Conservation (phyloP, 2,329 filamentous ascomycete species). For the Cyclaneusma minus region DNA sequence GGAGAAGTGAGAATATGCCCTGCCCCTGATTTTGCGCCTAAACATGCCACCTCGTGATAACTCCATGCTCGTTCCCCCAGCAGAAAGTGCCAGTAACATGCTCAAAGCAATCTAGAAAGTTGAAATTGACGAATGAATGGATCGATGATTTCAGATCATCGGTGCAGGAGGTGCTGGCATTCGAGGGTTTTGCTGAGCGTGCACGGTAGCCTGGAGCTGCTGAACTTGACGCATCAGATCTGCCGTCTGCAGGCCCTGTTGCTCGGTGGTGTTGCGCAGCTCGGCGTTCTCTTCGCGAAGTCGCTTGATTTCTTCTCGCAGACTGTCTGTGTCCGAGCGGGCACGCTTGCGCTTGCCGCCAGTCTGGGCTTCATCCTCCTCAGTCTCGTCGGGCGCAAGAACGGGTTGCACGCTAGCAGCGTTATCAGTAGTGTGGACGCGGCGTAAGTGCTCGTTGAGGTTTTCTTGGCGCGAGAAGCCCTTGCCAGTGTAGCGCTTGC, state of each 20-base stretch:
- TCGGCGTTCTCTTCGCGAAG: constrained; percentile 50
- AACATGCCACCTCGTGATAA: background rate
- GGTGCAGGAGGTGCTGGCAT: constrained; percentile 4
- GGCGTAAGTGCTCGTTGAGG: constrained; percentile 78
- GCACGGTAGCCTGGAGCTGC: constrained; percentile 3
- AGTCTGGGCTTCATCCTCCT: constrained; percentile 19
- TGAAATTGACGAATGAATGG: background rate
- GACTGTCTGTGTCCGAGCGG: constrained; percentile 23
- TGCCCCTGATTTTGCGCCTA: background rate
- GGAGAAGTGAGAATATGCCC: background rate
- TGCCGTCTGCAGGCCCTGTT: constrained; percentile 21
- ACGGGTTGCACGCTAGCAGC: constrained; percentile 21
- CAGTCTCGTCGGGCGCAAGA: constrained; percentile 12
- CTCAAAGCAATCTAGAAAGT: background rate
- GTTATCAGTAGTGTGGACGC: constrained; percentile 64
- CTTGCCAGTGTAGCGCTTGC: constrained; percentile 76
- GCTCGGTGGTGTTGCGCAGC: constrained; percentile 33
- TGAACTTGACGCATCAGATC: constrained; percentile 6
- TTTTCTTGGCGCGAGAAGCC: constrained; percentile 92
- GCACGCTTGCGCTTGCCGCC: constrained; percentile 26
- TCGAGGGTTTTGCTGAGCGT: constrained; percentile 1
- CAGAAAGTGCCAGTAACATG: constrained; percentile 1
- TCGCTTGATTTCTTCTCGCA: constrained; percentile 51
- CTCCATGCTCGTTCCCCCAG: background rate
- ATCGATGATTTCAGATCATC: constrained; percentile 5